Percentiles rank a stretch among this genome's conserved stretches.
Conservation (phyloP, 2,329 filamentous ascomycete species). For the Chaetomium sp. region DNA sequence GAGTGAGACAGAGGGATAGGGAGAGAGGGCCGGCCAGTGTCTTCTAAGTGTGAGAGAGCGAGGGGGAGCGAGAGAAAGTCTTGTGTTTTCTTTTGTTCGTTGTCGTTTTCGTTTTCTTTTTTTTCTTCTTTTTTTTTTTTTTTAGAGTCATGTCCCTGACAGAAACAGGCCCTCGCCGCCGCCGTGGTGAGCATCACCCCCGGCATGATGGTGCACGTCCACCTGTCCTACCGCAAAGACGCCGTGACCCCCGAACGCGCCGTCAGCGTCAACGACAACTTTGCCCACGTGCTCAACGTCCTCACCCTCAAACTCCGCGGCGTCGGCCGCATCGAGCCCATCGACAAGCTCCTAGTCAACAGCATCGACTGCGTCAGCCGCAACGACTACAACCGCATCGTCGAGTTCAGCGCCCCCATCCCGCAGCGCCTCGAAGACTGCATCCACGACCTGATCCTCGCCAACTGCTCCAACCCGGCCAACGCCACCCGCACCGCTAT, state of each 20-base stretch:
- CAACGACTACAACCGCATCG: slow-evolving; percentile 12
- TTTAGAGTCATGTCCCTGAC: no score
- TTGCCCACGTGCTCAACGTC: slow-evolving; percentile 5
- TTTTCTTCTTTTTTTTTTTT: no score
- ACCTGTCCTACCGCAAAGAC: slow-evolving; percentile 8
- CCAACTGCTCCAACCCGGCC: slow-evolving; percentile 32
- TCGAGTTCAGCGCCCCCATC: slow-evolving; percentile 23
- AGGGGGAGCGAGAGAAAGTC: no score
- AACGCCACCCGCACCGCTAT: slow-evolving; percentile 31
- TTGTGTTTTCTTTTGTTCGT: no score
- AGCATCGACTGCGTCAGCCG: slow-evolving; percentile 11
- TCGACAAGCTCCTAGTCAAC: slow-evolving; percentile 8
- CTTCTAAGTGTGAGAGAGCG: no score
- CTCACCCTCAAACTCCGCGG: slow-evolving; percentile 4
- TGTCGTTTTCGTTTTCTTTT: no score
- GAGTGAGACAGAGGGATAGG: no score
- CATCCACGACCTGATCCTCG: slow-evolving; percentile 40
- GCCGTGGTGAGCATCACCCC: slow-evolving; percentile 6
- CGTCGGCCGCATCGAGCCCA: slow-evolving; percentile 1
- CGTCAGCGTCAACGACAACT: slow-evolving; percentile 8
- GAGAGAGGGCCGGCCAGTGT: no score
- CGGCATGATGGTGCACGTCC: slow-evolving; percentile 8
- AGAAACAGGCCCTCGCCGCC: slow-evolving; percentile 7
- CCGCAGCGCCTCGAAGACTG: slow-evolving; percentile 33
- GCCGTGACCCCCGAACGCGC: slow-evolving; percentile 1